These are phyloP conservation scores for Ascochyta lentis DNA, from an alignment of 2,329 filamentous ascomycete species.

Conservation along the genomic window DNA sequence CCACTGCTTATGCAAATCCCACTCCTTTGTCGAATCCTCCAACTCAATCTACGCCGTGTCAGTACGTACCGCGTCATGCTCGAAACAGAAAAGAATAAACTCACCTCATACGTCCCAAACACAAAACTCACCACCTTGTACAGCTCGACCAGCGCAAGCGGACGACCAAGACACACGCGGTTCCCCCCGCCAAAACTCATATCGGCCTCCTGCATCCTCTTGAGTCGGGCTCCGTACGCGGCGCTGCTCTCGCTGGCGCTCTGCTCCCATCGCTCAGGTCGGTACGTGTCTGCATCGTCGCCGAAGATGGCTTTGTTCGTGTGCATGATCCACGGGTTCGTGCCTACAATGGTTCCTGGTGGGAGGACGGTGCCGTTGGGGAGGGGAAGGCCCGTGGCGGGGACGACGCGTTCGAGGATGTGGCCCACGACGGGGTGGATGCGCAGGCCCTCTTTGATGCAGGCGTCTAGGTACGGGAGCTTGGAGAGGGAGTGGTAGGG, in stretches of 20 bases:
- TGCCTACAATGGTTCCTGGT: constrained; percentile 42
- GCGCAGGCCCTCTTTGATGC: constrained; percentile 56
- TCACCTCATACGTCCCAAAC: constrained; percentile 53
- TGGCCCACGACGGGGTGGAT: constrained; percentile 51
- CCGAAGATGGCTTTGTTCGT: constrained; percentile 32
- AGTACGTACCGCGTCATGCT: too few relatives aligned
- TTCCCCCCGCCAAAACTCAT: constrained; percentile 42
- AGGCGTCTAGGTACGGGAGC: constrained; percentile 55
- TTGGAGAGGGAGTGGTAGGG: constrained; percentile 28
- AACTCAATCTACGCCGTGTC: constrained; percentile 40
- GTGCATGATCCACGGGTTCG: constrained; percentile 42
- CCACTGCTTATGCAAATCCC: constrained; percentile 52
- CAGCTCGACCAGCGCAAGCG: constrained; percentile 40
- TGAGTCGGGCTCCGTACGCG: constrained; percentile 28
- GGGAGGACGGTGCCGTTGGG: constrained; percentile 33
- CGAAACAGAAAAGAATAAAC: constrained; percentile 15
- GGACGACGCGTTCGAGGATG: constrained; percentile 42
- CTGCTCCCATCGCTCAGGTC: constrained; percentile 46
- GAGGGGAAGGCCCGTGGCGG: constrained; percentile 27
- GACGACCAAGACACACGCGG: constrained; percentile 37
- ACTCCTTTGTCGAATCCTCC: constrained; percentile 46
- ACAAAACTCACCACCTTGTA: constrained; percentile 62
- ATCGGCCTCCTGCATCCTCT: constrained; percentile 45
- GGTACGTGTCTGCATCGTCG: constrained; percentile 24
- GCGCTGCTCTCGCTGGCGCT: constrained; percentile 19